phyloP scores from a whole-genome alignment of 257 asterid genomes.

The Solanum paucissectum region DNA sequence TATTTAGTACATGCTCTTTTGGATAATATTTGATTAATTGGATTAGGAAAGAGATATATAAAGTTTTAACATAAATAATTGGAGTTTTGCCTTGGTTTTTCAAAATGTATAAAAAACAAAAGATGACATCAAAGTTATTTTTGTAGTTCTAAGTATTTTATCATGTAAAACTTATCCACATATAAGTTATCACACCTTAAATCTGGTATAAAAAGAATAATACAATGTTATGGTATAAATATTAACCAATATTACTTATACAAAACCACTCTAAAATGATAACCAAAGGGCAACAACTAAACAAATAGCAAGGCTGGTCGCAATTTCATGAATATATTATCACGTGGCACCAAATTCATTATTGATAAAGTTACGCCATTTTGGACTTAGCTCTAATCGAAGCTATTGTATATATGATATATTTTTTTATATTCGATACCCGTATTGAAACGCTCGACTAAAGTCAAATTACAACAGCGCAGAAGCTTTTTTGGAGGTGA shows the following conservation, averaged over 20 bases:
- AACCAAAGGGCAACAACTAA: neutral
- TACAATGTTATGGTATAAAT: neutral
- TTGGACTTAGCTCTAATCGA: neutral
- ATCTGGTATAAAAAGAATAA: neutral
- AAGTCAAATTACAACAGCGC: too few species aligned
- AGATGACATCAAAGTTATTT: neutral
- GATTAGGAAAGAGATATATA: neutral
- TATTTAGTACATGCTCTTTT: neutral
- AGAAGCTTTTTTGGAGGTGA: rapidly evolving
- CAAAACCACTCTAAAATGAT: neutral
- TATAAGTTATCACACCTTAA: neutral
- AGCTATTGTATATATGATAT: neutral
- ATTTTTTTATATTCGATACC: neutral
- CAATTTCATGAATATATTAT: neutral
- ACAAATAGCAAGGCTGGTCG: neutral
- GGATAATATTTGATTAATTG: neutral
- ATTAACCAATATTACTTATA: neutral
- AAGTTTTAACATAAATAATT: neutral
- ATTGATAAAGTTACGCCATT: neutral
- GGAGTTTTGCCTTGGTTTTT: neutral
- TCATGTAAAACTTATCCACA: neutral
- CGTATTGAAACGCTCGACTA: rapidly evolving
- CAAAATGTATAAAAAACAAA: neutral
- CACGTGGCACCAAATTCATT: neutral
- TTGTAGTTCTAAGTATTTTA: neutral